A percentile compares a stretch with the other conserved stretches of the same genome.
phyloP scores from a whole-genome alignment of 495 filamentous ascomycete species.

The Xylaria intraflava region DNA sequence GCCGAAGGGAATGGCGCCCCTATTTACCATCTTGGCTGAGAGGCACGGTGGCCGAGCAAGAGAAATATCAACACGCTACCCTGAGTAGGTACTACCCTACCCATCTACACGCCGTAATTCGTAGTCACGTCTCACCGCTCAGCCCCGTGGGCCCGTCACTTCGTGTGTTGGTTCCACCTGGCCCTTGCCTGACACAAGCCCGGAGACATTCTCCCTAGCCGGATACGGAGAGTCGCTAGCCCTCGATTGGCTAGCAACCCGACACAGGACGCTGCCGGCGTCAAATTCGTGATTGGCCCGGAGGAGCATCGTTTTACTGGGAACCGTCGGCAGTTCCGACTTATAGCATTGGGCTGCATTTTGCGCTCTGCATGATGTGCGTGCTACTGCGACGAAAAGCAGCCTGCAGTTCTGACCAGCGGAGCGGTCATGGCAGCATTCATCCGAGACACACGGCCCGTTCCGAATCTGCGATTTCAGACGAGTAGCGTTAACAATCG shows the following conservation, averaged over 20 bases:
- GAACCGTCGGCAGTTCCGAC: not conserved
- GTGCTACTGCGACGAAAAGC: not conserved
- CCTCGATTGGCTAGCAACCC: slow-evolving; percentile 1
- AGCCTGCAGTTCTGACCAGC: not conserved
- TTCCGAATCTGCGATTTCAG: slow-evolving; percentile 1
- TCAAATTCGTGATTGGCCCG: slow-evolving; percentile 8
- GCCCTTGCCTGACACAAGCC: too few species aligned
- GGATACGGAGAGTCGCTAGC: slow-evolving; percentile 1
- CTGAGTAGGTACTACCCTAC: too few species aligned
- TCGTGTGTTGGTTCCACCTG: too few species aligned
- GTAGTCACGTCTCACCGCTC: slow-evolving; percentile 7
- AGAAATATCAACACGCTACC: too few species aligned
- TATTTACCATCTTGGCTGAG: too few species aligned
- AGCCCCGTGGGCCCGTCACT: too few species aligned
- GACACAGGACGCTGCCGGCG: not conserved
- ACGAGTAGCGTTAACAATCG: not conserved
- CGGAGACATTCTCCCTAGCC: slow-evolving; percentile 2
- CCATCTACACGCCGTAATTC: slow-evolving; percentile 3
- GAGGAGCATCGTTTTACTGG: not conserved
- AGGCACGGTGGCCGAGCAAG: too few species aligned
- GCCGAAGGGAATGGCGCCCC: too few species aligned
- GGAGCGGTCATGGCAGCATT: not conserved
- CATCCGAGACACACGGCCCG: slow-evolving; percentile 9
- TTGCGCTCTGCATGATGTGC: not conserved
- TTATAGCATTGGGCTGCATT: not conserved